Percentiles rank a stretch among this genome's conserved stretches.
Conservation (phyloP, 495 filamentous ascomycete species). For the Gamarada debralockiae region DNA sequence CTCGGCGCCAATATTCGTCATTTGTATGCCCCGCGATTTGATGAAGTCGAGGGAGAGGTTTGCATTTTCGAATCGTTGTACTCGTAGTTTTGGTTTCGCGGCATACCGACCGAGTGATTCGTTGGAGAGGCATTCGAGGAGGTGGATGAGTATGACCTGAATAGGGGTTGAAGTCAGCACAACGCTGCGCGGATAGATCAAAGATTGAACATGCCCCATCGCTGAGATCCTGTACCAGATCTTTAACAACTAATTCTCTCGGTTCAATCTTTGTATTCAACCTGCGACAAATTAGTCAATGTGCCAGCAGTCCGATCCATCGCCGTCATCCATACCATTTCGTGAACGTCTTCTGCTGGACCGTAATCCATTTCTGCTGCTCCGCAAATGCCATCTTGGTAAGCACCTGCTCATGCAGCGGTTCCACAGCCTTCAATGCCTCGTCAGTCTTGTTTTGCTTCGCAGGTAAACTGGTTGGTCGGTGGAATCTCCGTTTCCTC, state of each 20-base stretch:
- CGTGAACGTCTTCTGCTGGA: conserved; percentile 99
- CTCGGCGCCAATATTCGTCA: conserved; percentile 98
- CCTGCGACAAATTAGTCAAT: conserved; percentile 42
- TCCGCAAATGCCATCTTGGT: conserved; percentile 51
- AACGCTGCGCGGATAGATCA: background rate
- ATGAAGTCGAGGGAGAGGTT: conserved; percentile 93
- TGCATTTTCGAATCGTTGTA: conserved; percentile 98
- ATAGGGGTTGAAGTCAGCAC: conserved; percentile 1
- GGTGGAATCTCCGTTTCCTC: background rate
- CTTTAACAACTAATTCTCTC: conserved; percentile 70
- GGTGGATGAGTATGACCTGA: conserved; percentile 89
- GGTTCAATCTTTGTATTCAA: conserved; percentile 89
- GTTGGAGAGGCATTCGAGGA: conserved; percentile 89
- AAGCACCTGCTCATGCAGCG: conserved; percentile 23
- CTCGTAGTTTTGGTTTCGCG: conserved; percentile 88
- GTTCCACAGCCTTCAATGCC: conserved; percentile 21
- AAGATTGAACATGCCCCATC: conserved; percentile 68
- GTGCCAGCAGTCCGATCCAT: background rate
- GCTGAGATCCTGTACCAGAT: conserved; percentile 83
- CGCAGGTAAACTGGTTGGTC: conserved; percentile 10
- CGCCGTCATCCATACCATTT: conserved; percentile 66
- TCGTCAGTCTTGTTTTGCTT: background rate
- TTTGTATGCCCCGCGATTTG: conserved; percentile 83
- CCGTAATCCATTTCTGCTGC: conserved; percentile 90
- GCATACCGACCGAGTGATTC: conserved; percentile 97